Evolutionary conservation across 305 asterid species (phyloP).

Genomic region (Fraxinus dipetala): DNA sequence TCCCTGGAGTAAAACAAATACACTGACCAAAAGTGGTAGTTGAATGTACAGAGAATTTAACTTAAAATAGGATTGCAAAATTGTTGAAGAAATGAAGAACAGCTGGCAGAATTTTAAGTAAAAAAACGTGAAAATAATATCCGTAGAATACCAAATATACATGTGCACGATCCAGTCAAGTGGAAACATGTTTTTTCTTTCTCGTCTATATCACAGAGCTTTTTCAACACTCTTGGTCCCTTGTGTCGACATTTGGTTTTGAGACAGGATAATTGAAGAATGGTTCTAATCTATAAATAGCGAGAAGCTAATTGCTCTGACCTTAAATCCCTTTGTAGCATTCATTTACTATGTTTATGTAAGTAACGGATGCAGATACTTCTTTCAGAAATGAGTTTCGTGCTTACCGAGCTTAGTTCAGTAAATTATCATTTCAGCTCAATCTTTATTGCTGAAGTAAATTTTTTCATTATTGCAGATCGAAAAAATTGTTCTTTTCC

Average conservation of each 20-base stretch:
- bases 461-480: conserved; percentile 50
- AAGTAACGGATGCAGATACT: not conserved
- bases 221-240: not conserved
- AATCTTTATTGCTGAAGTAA: not conserved
- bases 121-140: not conserved
- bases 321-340: not conserved
- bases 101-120: not conserved
- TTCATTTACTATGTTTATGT: not conserved
- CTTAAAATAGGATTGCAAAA: not conserved
- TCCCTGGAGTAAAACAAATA: conserved; percentile 10
- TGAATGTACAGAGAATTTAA: not conserved
- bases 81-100: not conserved
- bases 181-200: not conserved
- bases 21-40: not conserved
- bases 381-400: not conserved
- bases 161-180: conserved; percentile 2
- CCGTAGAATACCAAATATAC: not conserved
- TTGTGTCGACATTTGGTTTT: not conserved
- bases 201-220: not conserved
- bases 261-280: not conserved
- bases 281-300: not conserved
- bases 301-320: not conserved
- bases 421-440: not conserved
- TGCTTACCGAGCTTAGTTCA: not conserved
- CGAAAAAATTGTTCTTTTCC: conserved; percentile 87